Percentiles rank a stretch among this genome's conserved stretches.
Conservation (phyloP, 768 basidiomycete genomes). For the Phylloporus arenicola region DNA sequence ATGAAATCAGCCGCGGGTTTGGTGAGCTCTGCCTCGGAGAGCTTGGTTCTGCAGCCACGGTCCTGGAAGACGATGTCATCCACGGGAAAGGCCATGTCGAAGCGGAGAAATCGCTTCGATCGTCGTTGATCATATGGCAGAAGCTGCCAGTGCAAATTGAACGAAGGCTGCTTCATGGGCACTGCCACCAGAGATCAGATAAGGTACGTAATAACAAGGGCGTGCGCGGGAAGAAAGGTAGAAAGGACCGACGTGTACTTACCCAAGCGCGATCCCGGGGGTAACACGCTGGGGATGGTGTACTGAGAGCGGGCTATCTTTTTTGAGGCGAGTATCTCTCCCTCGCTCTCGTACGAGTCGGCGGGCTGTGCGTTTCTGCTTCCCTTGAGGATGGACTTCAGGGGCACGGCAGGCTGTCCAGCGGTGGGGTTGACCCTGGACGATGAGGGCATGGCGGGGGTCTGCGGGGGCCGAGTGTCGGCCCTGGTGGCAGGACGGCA, state of each 20-base stretch:
- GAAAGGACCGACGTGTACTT: conserved; percentile 3
- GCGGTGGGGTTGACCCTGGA: conserved; percentile 19
- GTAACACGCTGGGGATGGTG: conserved; percentile 17
- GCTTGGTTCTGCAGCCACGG: conserved; percentile 19
- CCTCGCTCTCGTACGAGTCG: conserved; percentile 30
- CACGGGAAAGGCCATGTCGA: conserved; percentile 46
- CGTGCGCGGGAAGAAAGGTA: background rate
- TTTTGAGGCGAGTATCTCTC: conserved; percentile 20
- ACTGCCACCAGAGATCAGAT: conserved; percentile 29
- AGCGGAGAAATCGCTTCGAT: conserved; percentile 38
- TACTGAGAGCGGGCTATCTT: conserved; percentile 17
- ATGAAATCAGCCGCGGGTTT: conserved; percentile 40
- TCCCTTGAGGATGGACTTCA: conserved; percentile 30
- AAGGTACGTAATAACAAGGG: conserved; percentile 19
- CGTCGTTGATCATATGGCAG: conserved; percentile 35
- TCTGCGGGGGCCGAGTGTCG: conserved; percentile 14
- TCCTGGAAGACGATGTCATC: conserved; percentile 27
- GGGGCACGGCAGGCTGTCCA: conserved; percentile 21
- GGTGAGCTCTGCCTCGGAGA: conserved; percentile 36
- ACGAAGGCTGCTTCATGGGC: conserved; percentile 37
- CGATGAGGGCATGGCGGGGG: conserved; percentile 15
- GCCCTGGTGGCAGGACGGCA: conserved; percentile 12
- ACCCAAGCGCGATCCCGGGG: conserved; percentile 26
- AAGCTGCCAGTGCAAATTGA: conserved; percentile 46
- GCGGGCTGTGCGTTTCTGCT: conserved; percentile 2